phyloP scores from a whole-genome alignment of 805 yeast species.

The Komagataella kurtzmanii region DNA sequence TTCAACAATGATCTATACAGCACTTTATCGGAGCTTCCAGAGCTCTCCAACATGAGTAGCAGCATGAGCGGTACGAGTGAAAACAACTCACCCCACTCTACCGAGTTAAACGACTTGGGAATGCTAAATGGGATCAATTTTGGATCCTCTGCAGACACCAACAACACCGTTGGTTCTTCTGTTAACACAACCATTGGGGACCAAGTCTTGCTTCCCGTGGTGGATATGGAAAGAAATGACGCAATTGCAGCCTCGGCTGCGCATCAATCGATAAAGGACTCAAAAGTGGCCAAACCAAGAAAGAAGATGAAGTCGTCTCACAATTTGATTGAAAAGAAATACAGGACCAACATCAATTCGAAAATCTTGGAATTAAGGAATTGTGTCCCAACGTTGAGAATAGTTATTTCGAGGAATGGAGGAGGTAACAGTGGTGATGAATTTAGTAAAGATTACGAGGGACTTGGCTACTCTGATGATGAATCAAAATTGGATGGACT shows the following conservation, averaged over 20 bases:
- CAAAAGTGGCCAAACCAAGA: constrained; percentile 20
- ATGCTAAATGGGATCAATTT: background rate
- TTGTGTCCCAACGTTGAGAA: constrained; percentile 51
- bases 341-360: constrained; percentile 57
- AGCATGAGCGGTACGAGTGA: background rate
- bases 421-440: constrained; percentile 23
- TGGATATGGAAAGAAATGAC: background rate
- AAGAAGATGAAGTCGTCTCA: constrained; percentile 49
- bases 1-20: background rate
- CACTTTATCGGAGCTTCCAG: background rate
- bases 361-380: constrained; percentile 52
- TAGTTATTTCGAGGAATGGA: constrained; percentile 19
- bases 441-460: constrained; percentile 31
- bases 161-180: background rate
- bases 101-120: background rate
- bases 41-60: background rate
- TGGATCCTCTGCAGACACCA: background rate
- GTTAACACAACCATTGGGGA: background rate
- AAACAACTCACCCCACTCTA: background rate
- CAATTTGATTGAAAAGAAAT: constrained; percentile 60
- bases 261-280: background rate
- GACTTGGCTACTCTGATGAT: constrained; percentile 45
- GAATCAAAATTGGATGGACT: constrained; percentile 52
- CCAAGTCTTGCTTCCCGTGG: background rate
- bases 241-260: background rate